A percentile compares a stretch with the other conserved stretches of the same genome.
Evolutionary conservation across 225 moss, liverwort and hornwort genomes (phyloP).

Genomic region (Marchantia polymorpha): DNA sequence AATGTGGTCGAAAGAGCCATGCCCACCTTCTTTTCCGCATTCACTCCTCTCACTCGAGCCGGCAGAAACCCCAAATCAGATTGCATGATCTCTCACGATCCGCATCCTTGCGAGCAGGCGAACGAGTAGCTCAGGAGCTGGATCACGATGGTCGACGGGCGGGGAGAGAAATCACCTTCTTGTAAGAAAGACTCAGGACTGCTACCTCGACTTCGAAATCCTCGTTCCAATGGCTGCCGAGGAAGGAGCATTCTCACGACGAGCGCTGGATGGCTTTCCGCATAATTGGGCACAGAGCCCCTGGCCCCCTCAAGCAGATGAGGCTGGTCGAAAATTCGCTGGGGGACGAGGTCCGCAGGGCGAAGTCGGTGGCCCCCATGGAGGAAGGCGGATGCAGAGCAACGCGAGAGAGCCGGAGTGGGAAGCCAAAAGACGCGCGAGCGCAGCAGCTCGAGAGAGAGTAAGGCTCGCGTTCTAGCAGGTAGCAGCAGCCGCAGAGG

Average conservation of each 20-base stretch:
- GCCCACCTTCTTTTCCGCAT: neutral
- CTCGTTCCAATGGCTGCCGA: neutral
- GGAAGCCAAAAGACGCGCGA: slow-evolving; percentile 26
- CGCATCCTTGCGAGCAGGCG: neutral
- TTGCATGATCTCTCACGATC: neutral
- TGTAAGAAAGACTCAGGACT: neutral
- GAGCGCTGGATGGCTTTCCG: slow-evolving; percentile 8
- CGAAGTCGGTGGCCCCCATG: slow-evolving; percentile 1
- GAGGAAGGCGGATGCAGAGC: neutral
- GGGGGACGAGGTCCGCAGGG: neutral
- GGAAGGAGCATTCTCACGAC: neutral
- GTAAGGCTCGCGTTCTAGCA: neutral
- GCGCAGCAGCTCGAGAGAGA: slow-evolving; percentile 8
- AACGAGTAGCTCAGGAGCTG: neutral
- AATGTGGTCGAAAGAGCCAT: neutral
- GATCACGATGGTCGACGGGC: neutral
- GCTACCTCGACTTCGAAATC: neutral
- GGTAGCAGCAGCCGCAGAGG: neutral
- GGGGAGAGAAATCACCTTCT: neutral
- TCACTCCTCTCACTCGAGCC: neutral
- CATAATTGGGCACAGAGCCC: slow-evolving; percentile 17
- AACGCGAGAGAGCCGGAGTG: slow-evolving; percentile 20
- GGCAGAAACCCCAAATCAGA: neutral
- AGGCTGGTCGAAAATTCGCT: neutral
- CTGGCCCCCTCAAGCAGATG: slow-evolving; percentile 5